Conservation (phyloP, 2,329 filamentous ascomycete species). For the Juglanconis oblonga region DNA sequence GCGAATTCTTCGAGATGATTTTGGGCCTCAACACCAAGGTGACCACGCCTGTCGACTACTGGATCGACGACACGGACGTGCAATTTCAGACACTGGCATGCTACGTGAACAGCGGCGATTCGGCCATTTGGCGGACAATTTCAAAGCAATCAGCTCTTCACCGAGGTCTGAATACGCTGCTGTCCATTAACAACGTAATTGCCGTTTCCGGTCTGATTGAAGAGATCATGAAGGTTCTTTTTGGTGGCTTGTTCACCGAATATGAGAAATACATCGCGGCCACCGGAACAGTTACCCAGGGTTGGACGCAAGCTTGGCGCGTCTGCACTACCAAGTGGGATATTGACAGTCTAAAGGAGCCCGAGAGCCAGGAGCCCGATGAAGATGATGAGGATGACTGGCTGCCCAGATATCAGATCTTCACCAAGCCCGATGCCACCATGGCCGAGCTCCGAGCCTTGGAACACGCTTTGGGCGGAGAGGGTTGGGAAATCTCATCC, state of each 20-base stretch:
- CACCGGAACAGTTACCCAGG: slow-evolving; percentile 1
- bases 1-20: background rate
- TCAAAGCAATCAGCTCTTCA: slow-evolving; percentile 4
- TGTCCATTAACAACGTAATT: background rate
- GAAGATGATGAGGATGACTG: slow-evolving; percentile 10
- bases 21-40: background rate
- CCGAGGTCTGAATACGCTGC: slow-evolving; percentile 1
- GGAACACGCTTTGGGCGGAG: background rate
- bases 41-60: background rate
- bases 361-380: background rate
- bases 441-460: background rate
- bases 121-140: background rate
- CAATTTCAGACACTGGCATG: slow-evolving; percentile 3
- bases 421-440: background rate
- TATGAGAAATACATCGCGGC: slow-evolving; percentile 2
- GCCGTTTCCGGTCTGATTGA: background rate
- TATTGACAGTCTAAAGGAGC: background rate
- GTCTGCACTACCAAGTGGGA: slow-evolving; percentile 8
- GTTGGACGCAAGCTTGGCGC: slow-evolving; percentile 13
- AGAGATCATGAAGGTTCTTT: background rate
- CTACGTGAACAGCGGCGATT: background rate
- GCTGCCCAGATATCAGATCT: slow-evolving; percentile 7
- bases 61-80: slow-evolving; percentile 7
- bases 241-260: background rate
- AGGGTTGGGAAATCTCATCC: slow-evolving; percentile 1